A percentile compares a stretch with the other conserved stretches of the same genome.
Evolutionary conservation across 306 rosid genomes (phyloP).

Genomic region (Cucumis sativus): Cucumber_9930_V3 NC_026660.2:27227001-27227500

Average conservation of each 20-base stretch:
- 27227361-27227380: slow-evolving; percentile 54
- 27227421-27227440: slow-evolving; percentile 37
- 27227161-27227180: slow-evolving; percentile 38
- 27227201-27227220: neutral
- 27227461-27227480: slow-evolving; percentile 27
- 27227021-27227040: slow-evolving; percentile 69
- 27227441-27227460: slow-evolving; percentile 40
- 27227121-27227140: slow-evolving; percentile 30
- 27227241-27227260: neutral
- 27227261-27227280: neutral
- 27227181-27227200: slow-evolving; percentile 24
- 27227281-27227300: slow-evolving; percentile 56
- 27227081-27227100: slow-evolving; percentile 5
- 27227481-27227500: slow-evolving; percentile 12
- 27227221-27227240: neutral
- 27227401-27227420: slow-evolving; percentile 51
- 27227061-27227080: slow-evolving; percentile 37
- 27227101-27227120: slow-evolving; percentile 26
- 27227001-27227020: slow-evolving; percentile 29
- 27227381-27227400: slow-evolving; percentile 52
- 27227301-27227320: slow-evolving; percentile 69
- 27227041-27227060: slow-evolving; percentile 27
- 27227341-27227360: slow-evolving; percentile 38
- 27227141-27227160: neutral
- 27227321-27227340: slow-evolving; percentile 43